These are phyloP conservation scores for Fraxinus nigra DNA, from an alignment of 305 asterid genomes.

Conservation along the genomic window DNA sequence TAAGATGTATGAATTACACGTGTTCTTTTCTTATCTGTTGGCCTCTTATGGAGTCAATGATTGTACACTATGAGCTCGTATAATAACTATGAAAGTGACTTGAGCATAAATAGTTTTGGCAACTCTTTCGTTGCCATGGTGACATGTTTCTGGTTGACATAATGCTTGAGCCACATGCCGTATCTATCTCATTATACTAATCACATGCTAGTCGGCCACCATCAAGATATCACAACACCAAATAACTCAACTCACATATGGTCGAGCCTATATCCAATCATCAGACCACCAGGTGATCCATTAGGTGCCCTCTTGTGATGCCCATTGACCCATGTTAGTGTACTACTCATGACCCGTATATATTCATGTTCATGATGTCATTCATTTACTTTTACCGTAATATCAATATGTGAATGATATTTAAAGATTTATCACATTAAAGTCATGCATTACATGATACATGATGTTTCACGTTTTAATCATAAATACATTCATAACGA, in stretches of 20 bases:
- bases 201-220: background rate
- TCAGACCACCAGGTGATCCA: background rate
- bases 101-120: background rate
- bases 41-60: background rate
- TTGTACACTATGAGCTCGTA: background rate
- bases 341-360: background rate
- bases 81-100: background rate
- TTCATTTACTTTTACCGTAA: too few relatives aligned
- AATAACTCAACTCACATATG: background rate
- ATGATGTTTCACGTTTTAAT: background rate
- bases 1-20: background rate
- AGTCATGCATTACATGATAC: background rate
- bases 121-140: background rate
- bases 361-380: background rate
- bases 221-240: background rate
- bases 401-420: background rate
- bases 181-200: background rate
- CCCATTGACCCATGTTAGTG: background rate
- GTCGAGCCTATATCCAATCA: background rate
- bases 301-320: background rate
- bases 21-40: background rate
- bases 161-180: background rate
- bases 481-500: background rate
- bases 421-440: background rate
- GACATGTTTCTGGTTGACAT: background rate